phyloP scores from a whole-genome alignment of 352 stramenopile species.

The Blastocystis sp. region DNA sequence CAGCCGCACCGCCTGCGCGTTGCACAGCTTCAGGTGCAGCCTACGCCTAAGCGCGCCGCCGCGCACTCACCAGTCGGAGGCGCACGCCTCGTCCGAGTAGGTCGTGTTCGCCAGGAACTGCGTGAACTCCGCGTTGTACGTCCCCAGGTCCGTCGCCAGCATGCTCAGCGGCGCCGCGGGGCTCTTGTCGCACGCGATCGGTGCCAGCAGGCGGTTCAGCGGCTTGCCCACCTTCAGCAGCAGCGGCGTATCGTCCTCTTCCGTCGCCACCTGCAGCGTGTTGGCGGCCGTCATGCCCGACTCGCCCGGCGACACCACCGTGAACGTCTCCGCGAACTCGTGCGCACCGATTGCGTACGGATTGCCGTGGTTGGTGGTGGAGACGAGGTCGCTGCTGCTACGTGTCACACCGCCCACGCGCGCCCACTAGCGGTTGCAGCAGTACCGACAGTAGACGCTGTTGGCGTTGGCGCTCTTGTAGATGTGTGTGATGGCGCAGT shows the following conservation, averaged over 20 bases:
- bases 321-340: constrained; percentile 1
- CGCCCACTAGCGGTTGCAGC: constrained; percentile 21
- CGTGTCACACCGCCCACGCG: neutral
- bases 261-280: neutral
- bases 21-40: constrained; percentile 3
- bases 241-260: neutral
- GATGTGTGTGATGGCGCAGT: constrained; percentile 18
- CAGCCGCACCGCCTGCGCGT: neutral
- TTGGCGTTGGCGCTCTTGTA: neutral
- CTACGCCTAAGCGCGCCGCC: neutral
- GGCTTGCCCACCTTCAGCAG: neutral
- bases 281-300: neutral
- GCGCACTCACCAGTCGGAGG: constrained; percentile 3
- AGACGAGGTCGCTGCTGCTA: neutral
- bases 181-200: neutral
- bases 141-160: neutral
- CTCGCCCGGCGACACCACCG: neutral
- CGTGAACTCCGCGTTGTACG: neutral
- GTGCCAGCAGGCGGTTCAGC: neutral
- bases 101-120: neutral
- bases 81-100: neutral
- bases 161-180: neutral
- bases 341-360: neutral
- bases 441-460: constrained; percentile 34
- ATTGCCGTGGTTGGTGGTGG: neutral